Evolutionary conservation across 2,329 filamentous ascomycete species (phyloP).

Genomic region (Keithomyces neogunnii): DNA sequence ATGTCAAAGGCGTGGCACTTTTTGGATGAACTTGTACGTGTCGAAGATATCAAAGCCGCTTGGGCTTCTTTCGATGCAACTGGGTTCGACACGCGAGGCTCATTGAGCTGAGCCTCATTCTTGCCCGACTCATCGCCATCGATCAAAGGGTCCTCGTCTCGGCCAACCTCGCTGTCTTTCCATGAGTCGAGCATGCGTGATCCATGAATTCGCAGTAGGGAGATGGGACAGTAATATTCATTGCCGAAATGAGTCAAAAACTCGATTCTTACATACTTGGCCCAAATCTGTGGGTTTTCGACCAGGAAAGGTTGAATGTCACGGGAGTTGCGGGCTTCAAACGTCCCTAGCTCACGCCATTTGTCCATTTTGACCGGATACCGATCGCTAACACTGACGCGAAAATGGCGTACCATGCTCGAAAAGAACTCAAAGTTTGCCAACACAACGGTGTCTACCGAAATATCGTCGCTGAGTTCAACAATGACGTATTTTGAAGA

Average conservation of each 20-base stretch:
- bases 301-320: constrained; percentile 92
- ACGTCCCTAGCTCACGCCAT: constrained; percentile 82
- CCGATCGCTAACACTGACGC: constrained; percentile 85
- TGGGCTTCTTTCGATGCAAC: not conserved
- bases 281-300: constrained; percentile 93
- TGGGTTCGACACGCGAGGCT: not conserved
- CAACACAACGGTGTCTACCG: constrained; percentile 92
- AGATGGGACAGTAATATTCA: constrained; percentile 93
- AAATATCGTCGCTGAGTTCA: constrained; percentile 77
- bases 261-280: constrained; percentile 84
- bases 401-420: constrained; percentile 87
- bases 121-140: constrained; percentile 13
- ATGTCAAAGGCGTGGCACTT: not conserved
- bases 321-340: constrained; percentile 84
- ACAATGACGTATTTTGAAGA: constrained; percentile 91
- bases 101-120: not conserved
- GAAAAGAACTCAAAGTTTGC: constrained; percentile 99
- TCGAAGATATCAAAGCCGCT: not conserved
- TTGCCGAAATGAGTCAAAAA: constrained; percentile 91
- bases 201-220: constrained; percentile 83
- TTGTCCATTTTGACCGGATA: constrained; percentile 89
- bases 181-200: constrained; percentile 94
- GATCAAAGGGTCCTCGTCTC: constrained; percentile 51
- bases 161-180: constrained; percentile 67
- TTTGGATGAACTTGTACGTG: not conserved